Evolutionary conservation across 495 filamentous ascomycete genomes (phyloP), one percentile per base, ranked within the genome.

Genomic region (Cercophora scortea): DNA sequence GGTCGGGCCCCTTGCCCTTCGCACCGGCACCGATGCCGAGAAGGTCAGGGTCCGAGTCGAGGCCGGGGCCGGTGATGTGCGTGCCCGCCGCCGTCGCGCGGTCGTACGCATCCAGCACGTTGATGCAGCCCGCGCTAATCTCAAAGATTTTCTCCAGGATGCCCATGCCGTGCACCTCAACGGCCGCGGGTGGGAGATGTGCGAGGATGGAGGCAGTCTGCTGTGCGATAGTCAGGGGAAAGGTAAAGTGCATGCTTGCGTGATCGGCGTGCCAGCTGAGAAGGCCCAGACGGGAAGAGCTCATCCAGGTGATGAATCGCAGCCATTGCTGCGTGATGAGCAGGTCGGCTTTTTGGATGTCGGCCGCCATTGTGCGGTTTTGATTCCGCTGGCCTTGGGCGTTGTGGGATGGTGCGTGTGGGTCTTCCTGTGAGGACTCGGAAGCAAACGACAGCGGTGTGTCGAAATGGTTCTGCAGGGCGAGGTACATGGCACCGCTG

Each of bases 291-390:
- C 69, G 71, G 71, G 82, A 80, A 6, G 79, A 79, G 18, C 79
- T 63, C 45, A 78, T 81, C 82, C 82, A 85, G 54, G 82, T 73
- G 56, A 82, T 78, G 0, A 77, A 68, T 17, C 78, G 73, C 0
- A 85, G 72, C 82, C 82, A 85, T 56, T 85, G 80, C 55, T 80
- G 77, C 0, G 79, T 83, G 50, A 82, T 73, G 48, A 79, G 68
- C 18, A 83, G 75, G 56, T 85, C 80, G n/a, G 80, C 78, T 48
- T 76, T 78, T 54, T 84, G 81, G 45, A 59, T 55, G 76, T 76
- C 74, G 3, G 71, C 72, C 6, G 82, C 69, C 4, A 13, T 33
- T 25, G 5, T 25, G 11, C 5, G 11, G 25, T 11, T 15, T 35
- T 32, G 32, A 6, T n/a, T 13, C 9, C 15, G 32, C 2, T 3